These are phyloP conservation scores for Leccinum longicurvipes DNA, from an alignment of 768 basidiomycete genomes.

Conservation along the genomic window DNA sequence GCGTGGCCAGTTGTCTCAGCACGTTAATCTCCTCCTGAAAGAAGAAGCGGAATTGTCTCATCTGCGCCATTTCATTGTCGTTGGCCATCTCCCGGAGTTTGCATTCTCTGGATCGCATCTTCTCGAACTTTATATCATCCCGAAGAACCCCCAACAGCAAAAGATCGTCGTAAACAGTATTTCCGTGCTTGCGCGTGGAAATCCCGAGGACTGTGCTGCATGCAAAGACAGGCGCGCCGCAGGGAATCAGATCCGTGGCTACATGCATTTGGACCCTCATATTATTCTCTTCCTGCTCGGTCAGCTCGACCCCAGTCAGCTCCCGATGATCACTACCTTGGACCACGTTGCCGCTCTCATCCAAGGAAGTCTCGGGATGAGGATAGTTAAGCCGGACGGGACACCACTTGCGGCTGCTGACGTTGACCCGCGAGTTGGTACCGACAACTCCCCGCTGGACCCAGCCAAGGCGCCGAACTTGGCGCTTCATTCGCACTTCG, in stretches of 20 bases:
- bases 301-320: neutral
- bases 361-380: slow-evolving; percentile 7
- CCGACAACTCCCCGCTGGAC: neutral
- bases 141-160: neutral
- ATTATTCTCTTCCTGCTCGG: slow-evolving; percentile 10
- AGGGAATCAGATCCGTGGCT: slow-evolving; percentile 12
- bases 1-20: neutral
- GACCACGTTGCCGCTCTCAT: neutral
- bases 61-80: slow-evolving; percentile 9
- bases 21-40: slow-evolving; percentile 3
- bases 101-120: slow-evolving; percentile 18
- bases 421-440: neutral
- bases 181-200: slow-evolving; percentile 9
- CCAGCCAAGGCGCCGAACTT: slow-evolving; percentile 5
- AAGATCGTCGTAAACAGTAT: slow-evolving; percentile 11
- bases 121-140: slow-evolving; percentile 16
- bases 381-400: slow-evolving; percentile 13
- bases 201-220: slow-evolving; percentile 5
- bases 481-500: slow-evolving; percentile 10
- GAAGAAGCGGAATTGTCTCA: neutral
- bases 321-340: slow-evolving; percentile 1
- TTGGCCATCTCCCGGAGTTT: slow-evolving; percentile 13
- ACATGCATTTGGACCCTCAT: slow-evolving; percentile 14
- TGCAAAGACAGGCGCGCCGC: slow-evolving; percentile 10
- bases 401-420: slow-evolving; percentile 4